These are phyloP conservation scores for Trichoderma harzianum DNA, from an alignment of 2,329 filamentous ascomycete genomes.

Conservation along the genomic window DNA sequence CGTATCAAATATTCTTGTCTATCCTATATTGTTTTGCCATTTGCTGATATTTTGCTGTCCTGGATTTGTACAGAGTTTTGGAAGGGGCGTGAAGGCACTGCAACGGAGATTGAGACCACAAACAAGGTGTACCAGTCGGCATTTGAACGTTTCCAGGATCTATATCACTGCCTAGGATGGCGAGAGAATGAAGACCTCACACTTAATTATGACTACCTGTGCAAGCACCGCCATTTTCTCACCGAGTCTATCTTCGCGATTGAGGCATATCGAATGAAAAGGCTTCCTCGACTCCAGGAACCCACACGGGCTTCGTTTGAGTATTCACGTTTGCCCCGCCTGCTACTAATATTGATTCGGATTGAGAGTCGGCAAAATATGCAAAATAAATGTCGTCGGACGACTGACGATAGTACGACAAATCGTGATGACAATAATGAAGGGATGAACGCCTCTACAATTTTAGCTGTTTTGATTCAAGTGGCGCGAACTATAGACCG, in stretches of 20 bases:
- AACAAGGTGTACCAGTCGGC: neutral
- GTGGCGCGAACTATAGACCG: neutral
- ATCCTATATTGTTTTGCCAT: neutral
- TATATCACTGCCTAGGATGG: neutral
- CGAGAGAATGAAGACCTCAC: neutral
- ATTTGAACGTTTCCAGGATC: neutral
- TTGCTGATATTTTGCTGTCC: neutral
- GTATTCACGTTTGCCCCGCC: neutral
- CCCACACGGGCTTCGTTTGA: neutral
- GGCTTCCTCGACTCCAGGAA: neutral
- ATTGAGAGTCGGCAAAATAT: neutral
- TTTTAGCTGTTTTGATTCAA: neutral
- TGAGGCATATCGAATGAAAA: neutral
- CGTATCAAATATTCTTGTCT: neutral
- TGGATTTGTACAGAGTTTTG: neutral
- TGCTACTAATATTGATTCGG: neutral
- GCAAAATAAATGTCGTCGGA: neutral
- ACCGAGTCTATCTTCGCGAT: neutral
- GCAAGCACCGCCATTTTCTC: neutral
- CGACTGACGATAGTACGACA: neutral
- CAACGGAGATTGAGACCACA: neutral
- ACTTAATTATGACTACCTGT: neutral
- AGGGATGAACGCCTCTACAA: neutral
- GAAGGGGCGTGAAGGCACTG: neutral
- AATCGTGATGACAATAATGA: neutral